phyloP scores from a whole-genome alignment of 2,329 filamentous ascomycete species.

The Diaporthe aspalathi region DNA sequence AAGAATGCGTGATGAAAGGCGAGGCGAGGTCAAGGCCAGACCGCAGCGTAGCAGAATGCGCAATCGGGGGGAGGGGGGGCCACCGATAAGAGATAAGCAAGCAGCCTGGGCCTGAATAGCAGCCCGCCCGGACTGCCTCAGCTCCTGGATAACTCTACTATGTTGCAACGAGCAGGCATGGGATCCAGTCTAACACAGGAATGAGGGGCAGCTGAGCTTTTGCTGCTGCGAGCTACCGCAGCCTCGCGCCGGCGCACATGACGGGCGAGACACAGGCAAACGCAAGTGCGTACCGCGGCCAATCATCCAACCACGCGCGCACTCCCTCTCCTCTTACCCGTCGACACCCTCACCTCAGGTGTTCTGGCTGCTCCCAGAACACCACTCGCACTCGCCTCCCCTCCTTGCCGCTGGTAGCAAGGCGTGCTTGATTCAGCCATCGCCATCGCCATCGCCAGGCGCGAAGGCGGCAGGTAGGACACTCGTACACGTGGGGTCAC shows the following conservation, averaged over 20 bases:
- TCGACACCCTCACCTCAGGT: slow-evolving; percentile 1
- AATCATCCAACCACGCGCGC: slow-evolving; percentile 29
- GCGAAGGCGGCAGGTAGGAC: background rate
- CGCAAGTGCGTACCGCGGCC: background rate
- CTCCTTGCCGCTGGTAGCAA: background rate
- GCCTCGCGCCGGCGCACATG: slow-evolving; percentile 30
- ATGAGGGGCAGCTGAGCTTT: slow-evolving; percentile 12
- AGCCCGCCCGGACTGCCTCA: background rate
- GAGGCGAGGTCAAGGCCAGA: slow-evolving; percentile 19
- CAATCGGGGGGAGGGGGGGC: background rate
- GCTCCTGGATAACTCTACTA: background rate
- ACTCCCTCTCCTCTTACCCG: background rate
- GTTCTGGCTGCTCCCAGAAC: background rate
- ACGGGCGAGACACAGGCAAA: background rate
- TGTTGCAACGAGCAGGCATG: background rate
- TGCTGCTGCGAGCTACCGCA: background rate
- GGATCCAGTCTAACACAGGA: background rate
- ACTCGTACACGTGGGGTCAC: too few species aligned
- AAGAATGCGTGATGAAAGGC: slow-evolving; percentile 1
- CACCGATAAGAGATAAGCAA: slow-evolving; percentile 20
- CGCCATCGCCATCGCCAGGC: background rate
- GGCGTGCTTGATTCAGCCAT: too few species aligned
- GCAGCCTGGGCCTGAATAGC: slow-evolving; percentile 28
- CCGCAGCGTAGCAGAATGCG: slow-evolving; percentile 30
- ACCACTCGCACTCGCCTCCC: background rate